Evolutionary conservation across 192 early-diverging fungal genomes (phyloP), one percentile per base, ranked within the genome.

Genomic region (Physocladia obscura): DNA sequence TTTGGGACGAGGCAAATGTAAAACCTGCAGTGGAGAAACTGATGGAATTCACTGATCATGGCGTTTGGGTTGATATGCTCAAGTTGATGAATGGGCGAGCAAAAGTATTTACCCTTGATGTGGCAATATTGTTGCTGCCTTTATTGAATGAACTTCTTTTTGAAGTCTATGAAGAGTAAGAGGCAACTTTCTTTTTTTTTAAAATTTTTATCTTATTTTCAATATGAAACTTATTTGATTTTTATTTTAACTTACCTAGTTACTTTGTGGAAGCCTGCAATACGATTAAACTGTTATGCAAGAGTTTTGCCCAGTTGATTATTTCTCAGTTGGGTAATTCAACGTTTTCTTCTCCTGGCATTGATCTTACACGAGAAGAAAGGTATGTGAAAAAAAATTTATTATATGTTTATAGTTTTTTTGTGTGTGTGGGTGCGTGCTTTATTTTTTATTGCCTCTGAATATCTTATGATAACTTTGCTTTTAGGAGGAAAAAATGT

Each of bases 81-180:
- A 21, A 74, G 31, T 70, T 85, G 6, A 22, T 85, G 38, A 79
- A 81, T 57, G 30, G 71, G 34, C 81, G 81, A 49, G 62, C 62
- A 0, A 77, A 69, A 31, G 54, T 85, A 59, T 50, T 85, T 35
- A 77, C 77, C 26, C 49, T 85, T 63, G 84, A 85, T 34, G 64
- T 69, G 2, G 74, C 77, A 22, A 38, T 67, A 22, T 6, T 76
- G 47, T 5, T 85, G 13, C 54, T 85, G 35, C 79, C 79, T 4
- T 11, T 76, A 55, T 29, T 85, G 27, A 71, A 71, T 67, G 84
- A 82, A 52, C 67, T 85, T 32, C 58, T 82, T 13, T 81, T 79
- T 70, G 84, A 85, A 48, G 74, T 80, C 22, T 85, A 77, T 67
- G 79, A 85, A 71, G 84, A 85, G 84, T 85, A 64, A 57, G 75